phyloP scores from a whole-genome alignment of 495 filamentous ascomycete species.

The Penicillium cinerascens region DNA sequence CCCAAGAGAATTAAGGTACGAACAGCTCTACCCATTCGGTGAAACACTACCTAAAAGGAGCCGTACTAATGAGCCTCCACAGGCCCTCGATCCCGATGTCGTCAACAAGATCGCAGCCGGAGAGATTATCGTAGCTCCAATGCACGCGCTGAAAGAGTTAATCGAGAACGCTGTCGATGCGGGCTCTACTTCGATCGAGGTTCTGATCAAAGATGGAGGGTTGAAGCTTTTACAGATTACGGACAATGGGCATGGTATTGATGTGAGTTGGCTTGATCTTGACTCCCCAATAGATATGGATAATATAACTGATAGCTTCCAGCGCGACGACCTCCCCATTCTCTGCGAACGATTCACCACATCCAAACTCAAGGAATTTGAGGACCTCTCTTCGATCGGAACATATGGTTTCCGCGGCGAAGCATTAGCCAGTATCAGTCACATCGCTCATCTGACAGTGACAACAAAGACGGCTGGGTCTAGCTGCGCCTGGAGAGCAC shows the following conservation, averaged over 20 bases:
- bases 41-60: not conserved
- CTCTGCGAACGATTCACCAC: conserved; percentile 97
- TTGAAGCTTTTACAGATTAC: conserved; percentile 96
- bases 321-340: conserved; percentile 90
- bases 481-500: conserved; percentile 82
- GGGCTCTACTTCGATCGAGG: conserved; percentile 85
- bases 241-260: conserved; percentile 95
- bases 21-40: not conserved
- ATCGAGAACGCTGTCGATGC: conserved; percentile 98
- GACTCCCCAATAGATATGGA: not conserved
- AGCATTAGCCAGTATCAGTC: conserved; percentile 95
- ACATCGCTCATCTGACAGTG: conserved; percentile 93
- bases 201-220: conserved; percentile 94
- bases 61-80: not conserved
- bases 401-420: conserved; percentile 98
- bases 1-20: conserved; percentile 66
- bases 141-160: conserved; percentile 94
- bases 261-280: conserved; percentile 51
- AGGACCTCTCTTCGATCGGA: conserved; percentile 85
- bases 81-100: conserved; percentile 92
- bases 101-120: conserved; percentile 99
- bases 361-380: conserved; percentile 91
- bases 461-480: conserved; percentile 92
- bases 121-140: conserved; percentile 96
- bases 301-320: conserved; percentile 8